Percentiles rank a stretch among this genome's conserved stretches.
Evolutionary conservation across 1,139 yeast genomes (phyloP).

Genomic region (Scheffersomyces insectosa): DNA sequence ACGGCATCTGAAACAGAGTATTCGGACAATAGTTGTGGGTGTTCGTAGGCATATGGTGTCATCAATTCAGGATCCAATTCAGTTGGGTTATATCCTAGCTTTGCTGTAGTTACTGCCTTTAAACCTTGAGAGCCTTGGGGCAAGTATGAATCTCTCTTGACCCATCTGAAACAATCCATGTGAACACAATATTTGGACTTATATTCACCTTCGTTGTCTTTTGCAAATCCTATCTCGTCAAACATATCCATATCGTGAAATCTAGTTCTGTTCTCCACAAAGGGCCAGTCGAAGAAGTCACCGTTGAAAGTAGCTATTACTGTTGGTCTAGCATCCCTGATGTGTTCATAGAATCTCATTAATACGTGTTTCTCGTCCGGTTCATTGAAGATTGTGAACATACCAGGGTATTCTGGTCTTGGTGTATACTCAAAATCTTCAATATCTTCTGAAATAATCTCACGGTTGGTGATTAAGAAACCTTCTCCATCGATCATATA

Average conservation of each 20-base stretch:
- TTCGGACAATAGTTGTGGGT: conserved; percentile 90
- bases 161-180: conserved; percentile 99
- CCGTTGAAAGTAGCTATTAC: conserved; percentile 98
- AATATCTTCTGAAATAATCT: conserved; percentile 90
- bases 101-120: conserved; percentile 96
- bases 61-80: conserved; percentile 96
- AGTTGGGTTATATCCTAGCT: conserved; percentile 93
- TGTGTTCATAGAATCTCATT: conserved; percentile 82
- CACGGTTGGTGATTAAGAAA: conserved; percentile 87
- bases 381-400: conserved; percentile 88
- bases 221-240: conserved; percentile 91
- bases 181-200: conserved; percentile 92
- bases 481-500: conserved; percentile 99
- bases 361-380: conserved; percentile 76
- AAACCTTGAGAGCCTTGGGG: conserved; percentile 99
- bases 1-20: conserved; percentile 99
- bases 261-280: conserved; percentile 83
- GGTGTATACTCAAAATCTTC: conserved; percentile 98
- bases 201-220: conserved; percentile 88
- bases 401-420: conserved; percentile 91
- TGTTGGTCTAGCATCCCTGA: conserved; percentile 85
- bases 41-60: conserved; percentile 96
- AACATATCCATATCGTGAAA: conserved; percentile 86
- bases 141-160: conserved; percentile 93
- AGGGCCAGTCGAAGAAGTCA: conserved; percentile 99